Conservation (phyloP, 306 rosid species). For the Lotus japonicus region DNA sequence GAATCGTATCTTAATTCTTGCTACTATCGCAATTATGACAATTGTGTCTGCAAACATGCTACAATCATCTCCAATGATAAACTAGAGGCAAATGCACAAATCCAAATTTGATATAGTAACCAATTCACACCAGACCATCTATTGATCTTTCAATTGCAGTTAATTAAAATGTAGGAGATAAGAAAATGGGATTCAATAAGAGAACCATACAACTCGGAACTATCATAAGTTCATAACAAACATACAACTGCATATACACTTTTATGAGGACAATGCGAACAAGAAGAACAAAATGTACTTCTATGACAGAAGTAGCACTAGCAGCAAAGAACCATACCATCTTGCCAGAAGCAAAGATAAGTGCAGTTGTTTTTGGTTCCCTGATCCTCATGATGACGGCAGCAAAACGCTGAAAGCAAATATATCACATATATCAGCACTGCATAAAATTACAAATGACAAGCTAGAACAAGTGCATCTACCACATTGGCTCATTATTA, state of each 20-base stretch:
- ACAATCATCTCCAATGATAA: not conserved
- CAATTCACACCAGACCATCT: not conserved
- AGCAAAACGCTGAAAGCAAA: constrained; percentile 75
- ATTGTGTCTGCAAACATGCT: too few relatives aligned
- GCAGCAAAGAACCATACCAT: constrained; percentile 50
- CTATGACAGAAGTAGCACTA: not conserved
- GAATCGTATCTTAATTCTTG: not conserved
- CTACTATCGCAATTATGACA: not conserved
- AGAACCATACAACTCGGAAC: not conserved
- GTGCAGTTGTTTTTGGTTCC: constrained; percentile 93
- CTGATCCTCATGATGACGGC: constrained; percentile 98
- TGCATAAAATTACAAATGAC: not conserved
- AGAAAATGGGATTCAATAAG: not conserved
- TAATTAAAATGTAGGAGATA: not conserved
- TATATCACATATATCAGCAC: constrained; percentile 9
- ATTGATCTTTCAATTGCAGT: not conserved
- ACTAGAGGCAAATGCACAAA: not conserved
- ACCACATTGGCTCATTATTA: not conserved
- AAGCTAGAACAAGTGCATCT: not conserved
- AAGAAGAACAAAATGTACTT: not conserved
- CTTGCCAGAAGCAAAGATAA: constrained; percentile 94
- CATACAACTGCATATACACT: not conserved
- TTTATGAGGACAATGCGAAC: not conserved
- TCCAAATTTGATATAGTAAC: not conserved
- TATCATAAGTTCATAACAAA: not conserved